These are phyloP conservation scores for Paecilomyces dactylethromorphus DNA, from an alignment of 2,329 filamentous ascomycete genomes.

Conservation along the genomic window DNA sequence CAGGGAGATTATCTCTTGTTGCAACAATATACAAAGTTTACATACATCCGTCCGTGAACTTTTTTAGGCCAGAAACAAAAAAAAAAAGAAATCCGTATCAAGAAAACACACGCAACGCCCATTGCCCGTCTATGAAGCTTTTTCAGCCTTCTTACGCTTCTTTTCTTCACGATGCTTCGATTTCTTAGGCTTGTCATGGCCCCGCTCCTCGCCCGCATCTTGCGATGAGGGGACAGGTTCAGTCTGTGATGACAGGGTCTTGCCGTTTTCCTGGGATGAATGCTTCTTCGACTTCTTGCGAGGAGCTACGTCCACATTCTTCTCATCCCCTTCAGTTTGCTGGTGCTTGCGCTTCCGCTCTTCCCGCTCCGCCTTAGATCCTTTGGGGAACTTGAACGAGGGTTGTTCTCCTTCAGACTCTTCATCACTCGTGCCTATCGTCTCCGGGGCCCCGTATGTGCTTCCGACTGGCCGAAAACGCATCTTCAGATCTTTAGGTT, in stretches of 20 bases:
- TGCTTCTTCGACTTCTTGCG: conserved; percentile 37
- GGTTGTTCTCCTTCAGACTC: conserved; percentile 29
- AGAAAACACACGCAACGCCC: neutral
- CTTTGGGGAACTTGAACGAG: conserved; percentile 24
- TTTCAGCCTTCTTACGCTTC: conserved; percentile 30
- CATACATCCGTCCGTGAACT: neutral
- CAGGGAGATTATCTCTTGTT: neutral
- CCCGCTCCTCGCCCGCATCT: conserved; percentile 27
- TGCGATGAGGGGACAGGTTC: conserved; percentile 3
- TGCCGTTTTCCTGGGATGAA: conserved; percentile 10
- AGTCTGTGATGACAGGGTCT: conserved; percentile 1
- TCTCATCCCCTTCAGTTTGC: conserved; percentile 21
- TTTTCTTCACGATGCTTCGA: conserved; percentile 27
- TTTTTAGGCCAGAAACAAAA: neutral
- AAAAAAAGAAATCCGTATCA: neutral
- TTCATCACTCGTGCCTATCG: conserved; percentile 28
- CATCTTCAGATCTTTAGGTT: conserved; percentile 39
- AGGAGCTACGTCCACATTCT: conserved; percentile 16
- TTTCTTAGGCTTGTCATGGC: conserved; percentile 27
- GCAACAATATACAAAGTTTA: neutral
- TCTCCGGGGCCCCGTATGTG: conserved; percentile 22
- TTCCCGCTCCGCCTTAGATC: conserved; percentile 18
- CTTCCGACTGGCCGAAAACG: conserved; percentile 39
- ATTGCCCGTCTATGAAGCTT: neutral
- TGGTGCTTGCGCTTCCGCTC: conserved; percentile 33